Percentiles rank a stretch among this genome's conserved stretches.
These are phyloP conservation scores for Rhizophora apiculata DNA, from an alignment of 345 rosid species.

Conservation along the genomic window DNA sequence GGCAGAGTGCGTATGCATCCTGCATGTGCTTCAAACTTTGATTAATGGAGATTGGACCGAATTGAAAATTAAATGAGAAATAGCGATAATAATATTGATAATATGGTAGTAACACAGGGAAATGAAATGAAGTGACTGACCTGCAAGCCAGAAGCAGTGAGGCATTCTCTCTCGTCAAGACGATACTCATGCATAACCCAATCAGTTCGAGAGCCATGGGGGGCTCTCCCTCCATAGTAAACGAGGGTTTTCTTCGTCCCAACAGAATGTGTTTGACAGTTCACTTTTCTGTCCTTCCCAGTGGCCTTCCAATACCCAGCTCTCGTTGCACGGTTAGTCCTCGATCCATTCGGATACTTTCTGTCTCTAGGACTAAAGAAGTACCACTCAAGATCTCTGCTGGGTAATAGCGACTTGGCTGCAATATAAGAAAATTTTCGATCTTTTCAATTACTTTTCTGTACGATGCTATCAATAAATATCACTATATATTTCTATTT, in stretches of 20 bases:
- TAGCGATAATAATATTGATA: background rate
- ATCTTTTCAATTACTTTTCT: background rate
- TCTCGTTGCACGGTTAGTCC: constrained; percentile 92
- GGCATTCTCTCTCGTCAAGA: constrained; percentile 86
- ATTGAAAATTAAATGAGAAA: constrained; percentile 6
- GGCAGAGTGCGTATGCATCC: constrained; percentile 94
- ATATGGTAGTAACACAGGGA: background rate
- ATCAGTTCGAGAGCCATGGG: constrained; percentile 81
- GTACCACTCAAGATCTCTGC: constrained; percentile 96
- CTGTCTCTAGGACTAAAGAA: constrained; percentile 96
- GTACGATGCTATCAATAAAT: background rate
- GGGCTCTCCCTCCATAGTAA: constrained; percentile 91
- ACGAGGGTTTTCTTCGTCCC: constrained; percentile 96
- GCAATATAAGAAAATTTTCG: background rate
- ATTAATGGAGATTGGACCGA: constrained; percentile 27
- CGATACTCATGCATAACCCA: constrained; percentile 99
- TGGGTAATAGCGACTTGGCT: constrained; percentile 90
- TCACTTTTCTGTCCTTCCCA: constrained; percentile 90
- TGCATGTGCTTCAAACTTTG: constrained; percentile 15
- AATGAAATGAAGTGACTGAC: constrained; percentile 22
- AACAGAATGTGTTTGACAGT: constrained; percentile 62
- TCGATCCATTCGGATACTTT: constrained; percentile 91
- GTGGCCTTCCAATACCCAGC: constrained; percentile 99
- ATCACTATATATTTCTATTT: background rate
- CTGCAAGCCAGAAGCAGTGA: constrained; percentile 61